Base-by-base conservation (phyloP, 768 basidiomycete species). In the Russula earlei region DNA sequence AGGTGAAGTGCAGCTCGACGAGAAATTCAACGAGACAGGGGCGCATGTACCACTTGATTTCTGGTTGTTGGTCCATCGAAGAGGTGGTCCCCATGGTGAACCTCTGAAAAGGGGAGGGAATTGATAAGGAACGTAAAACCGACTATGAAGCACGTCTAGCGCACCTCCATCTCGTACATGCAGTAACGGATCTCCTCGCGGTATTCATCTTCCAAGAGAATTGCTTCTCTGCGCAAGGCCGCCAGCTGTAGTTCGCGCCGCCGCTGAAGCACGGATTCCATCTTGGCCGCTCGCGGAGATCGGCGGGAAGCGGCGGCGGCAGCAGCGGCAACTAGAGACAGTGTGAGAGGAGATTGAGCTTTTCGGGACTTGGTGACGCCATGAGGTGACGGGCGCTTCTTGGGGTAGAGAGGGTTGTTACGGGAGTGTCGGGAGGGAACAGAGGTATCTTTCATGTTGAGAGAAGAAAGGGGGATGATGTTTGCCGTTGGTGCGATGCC, bases 21-120 rank as follows among this genome's bases (percentile, higher is more conserved):
- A 99, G 83, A 72, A 99, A 99, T 70, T 99, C 96, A 68, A 98
- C 91, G 43, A 99, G 84, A 75, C 90, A 95, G 33, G 91, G 91
- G 36, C 96, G 91, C 96, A 99, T 99, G 72, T 94, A 91, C 96
- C 96, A 98, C 65, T 87, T 80, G 67, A 99, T 92, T 72, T 99
- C 96, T 33, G 96, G 95, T 68, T 99, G 96, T 73, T 94, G 91
- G 69, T 99, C 96, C 91, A 99, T 99, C 49, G 92, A 91, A 61
- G 92, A 81, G 36, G 85, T 83, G n/a, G 87, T 92, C 27, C 88
- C 88, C 81, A 90, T 87, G 36, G 95, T 98, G 65, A 70, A 81
- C 55, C 78, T 80, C 93, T 94, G 59, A 27, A 49, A 51, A 58
- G 56, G 58, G 58, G 53, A 67, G 44, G 50, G 52, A 37, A 47